Base-by-base conservation (phyloP, 371 early-diverging fungal species). In the Mortierella sp. region DNA sequence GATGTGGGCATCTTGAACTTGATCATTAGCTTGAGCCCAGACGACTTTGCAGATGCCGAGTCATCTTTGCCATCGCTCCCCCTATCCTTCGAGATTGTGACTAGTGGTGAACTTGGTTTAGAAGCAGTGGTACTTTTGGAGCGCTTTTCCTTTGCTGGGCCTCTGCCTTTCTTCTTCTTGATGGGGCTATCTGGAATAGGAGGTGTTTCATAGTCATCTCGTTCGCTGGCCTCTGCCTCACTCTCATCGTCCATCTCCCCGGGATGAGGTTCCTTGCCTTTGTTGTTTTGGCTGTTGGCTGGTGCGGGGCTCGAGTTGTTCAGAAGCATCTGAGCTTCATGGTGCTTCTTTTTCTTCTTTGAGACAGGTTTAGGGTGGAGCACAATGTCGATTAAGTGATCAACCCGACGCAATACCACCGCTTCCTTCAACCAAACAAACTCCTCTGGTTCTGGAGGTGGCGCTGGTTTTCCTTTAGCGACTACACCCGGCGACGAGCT, bases 371-470 rank as follows among this genome's bases (percentile, higher is more conserved):
- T 89, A 20, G 90, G 90, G 43, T 85, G 79, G n/a, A 87, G 68
- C 30, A 91, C 88, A 62, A 90, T 83, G 47, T 89, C 89, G 57
- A 89, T 89, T 24, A 92, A 73, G 37, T 88, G 85, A 58, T 91
- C 90, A 59, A 92, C 85, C 22, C 92, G 90, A 57, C 90, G 83
- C 20, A 87, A 83, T 40, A 90, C 86, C 18, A 91, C 89, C 16
- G 89, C 84, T 67, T 92, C 92, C 69, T 89, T 89, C 9, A 89
- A 86, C 91, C 91, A 92, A 11, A 84, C 85, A 70, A 91, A 84
- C 60, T 87, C 87, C 51, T 86, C 86, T 1, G 83, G 61, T 16
- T 86, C 83, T 9, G 71, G 30, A 6, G 73, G 62, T 5, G 70
- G 14, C 5, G 55, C 32, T 3, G 77, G 43, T 24, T 66, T 58